A percentile compares a stretch with the other conserved stretches of the same genome.
These are phyloP conservation scores for Exserohilum rostratum DNA, from an alignment of 2,329 filamentous ascomycete genomes.

Conservation along the genomic window DNA sequence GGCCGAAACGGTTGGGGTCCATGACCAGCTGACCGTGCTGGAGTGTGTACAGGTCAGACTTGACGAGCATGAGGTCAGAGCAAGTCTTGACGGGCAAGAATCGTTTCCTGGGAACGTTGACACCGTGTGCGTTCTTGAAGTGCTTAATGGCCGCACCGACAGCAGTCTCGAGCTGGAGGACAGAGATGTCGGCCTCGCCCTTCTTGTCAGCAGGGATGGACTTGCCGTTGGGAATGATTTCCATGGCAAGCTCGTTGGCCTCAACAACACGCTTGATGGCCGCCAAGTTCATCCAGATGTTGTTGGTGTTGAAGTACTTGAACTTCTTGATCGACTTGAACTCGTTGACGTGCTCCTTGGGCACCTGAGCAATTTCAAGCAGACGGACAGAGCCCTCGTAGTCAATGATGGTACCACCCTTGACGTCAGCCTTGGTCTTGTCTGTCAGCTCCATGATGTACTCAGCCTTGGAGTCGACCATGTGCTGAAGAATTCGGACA, in stretches of 20 bases:
- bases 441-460: slow-evolving; percentile 99
- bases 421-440: slow-evolving; percentile 99
- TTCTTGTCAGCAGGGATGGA: slow-evolving; percentile 99
- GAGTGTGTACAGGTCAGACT: slow-evolving; percentile 97
- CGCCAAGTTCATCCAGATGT: slow-evolving; percentile 99
- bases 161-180: slow-evolving; percentile 97
- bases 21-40: slow-evolving; percentile 98
- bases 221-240: slow-evolving; percentile 99
- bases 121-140: slow-evolving; percentile 97
- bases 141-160: slow-evolving; percentile 98
- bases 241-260: slow-evolving; percentile 97
- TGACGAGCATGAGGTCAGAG: slow-evolving; percentile 99
- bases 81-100: slow-evolving; percentile 99
- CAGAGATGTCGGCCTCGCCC: slow-evolving; percentile 96
- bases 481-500: slow-evolving; percentile 97
- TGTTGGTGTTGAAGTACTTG: slow-evolving; percentile 99
- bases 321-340: slow-evolving; percentile 99
- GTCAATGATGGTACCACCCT: slow-evolving; percentile 99
- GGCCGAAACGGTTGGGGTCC: slow-evolving; percentile 94
- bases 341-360: slow-evolving; percentile 99
- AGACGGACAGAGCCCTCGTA: slow-evolving; percentile 97
- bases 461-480: slow-evolving; percentile 95
- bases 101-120: slow-evolving; percentile 95
- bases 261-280: slow-evolving; percentile 99
- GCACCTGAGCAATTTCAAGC: slow-evolving; percentile 97